Percentiles rank a stretch among this genome's conserved stretches.
phyloP scores from a whole-genome alignment of 179 eudicot genomes.

The Spergularia azorica region DNA sequence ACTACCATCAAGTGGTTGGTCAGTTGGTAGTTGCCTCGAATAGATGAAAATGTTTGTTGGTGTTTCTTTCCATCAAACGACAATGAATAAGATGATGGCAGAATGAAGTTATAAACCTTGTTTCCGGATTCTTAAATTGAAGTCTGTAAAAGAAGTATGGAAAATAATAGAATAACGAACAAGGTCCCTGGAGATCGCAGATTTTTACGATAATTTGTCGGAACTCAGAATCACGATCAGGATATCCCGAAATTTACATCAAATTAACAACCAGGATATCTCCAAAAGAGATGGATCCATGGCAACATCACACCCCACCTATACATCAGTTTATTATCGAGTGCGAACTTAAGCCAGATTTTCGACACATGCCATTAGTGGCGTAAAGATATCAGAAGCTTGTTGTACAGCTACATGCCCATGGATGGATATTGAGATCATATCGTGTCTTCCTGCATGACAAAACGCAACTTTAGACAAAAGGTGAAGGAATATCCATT shows the following conservation, averaged over 20 bases:
- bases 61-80: no score
- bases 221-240: background rate
- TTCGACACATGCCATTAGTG: background rate
- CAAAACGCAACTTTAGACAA: background rate
- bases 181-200: no score
- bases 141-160: no score
- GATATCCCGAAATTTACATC: constrained; percentile 23
- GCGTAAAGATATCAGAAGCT: constrained; percentile 13
- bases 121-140: no score
- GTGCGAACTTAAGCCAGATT: background rate
- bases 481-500: background rate
- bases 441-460: constrained; percentile 4
- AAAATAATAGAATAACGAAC: no score
- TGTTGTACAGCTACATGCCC: constrained; percentile 21
- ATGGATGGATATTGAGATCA: constrained; percentile 13
- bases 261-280: constrained; percentile 2
- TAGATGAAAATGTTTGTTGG: no score
- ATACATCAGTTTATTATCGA: constrained; percentile 24
- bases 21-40: no score
- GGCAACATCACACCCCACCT: constrained; percentile 18
- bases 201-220: no score
- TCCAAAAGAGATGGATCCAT: constrained; percentile 15
- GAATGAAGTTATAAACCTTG: no score
- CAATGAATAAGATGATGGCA: no score
- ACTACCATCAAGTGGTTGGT: no score